Evolutionary conservation across 2,329 filamentous ascomycete genomes (phyloP), one percentile per base, ranked within the genome.

Genomic region (Ophiosphaerella korrae): DNA sequence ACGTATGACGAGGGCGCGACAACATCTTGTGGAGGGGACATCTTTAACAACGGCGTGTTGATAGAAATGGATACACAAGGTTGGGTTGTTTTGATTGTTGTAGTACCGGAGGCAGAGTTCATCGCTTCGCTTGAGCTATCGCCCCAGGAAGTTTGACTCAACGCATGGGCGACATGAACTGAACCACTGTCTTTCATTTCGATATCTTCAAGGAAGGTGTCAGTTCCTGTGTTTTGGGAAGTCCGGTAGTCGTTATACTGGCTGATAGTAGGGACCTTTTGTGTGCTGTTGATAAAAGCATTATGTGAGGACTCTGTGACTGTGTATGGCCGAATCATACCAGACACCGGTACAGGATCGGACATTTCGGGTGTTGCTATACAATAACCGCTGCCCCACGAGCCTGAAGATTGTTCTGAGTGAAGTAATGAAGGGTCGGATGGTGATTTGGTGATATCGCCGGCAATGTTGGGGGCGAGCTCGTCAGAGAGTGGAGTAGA

Each of bases 221-320:
- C 53, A 16, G 47, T 42, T 1, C 48, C 35, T 13, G 46, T n/a
- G 26, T 55, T 41, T 33, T 36, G 57, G 13, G 36, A n/a, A 21
- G 37, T 45, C 13, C 35, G 42, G 13, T 48, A 26, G 21, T 57
- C 49, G 26, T 42, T 37, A 33, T 56, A 57, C 8, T 66, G 65
- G 33, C 56, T 52, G 11, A 74, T 43, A 4, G 70, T 75, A 5
- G 73, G 72, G 8, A 74, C 59, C 18, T 71, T 71, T 44, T 78
- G 73, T 3, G 74, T 74, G 51, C 75, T 77, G 59, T 78, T 78
- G 52, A 75, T 70, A 38, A 77, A 74, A 14, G 74, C 70, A 58
- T 66, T 76, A 12, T 64, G 66, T 14, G 71, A 74, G 24, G 73
- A 66, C 29, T 75, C 70, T 9, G 58, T 45, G 7, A 68, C 56